Evolutionary conservation across 495 filamentous ascomycete genomes (phyloP).

Genomic region (Physcia stellaris): DNA sequence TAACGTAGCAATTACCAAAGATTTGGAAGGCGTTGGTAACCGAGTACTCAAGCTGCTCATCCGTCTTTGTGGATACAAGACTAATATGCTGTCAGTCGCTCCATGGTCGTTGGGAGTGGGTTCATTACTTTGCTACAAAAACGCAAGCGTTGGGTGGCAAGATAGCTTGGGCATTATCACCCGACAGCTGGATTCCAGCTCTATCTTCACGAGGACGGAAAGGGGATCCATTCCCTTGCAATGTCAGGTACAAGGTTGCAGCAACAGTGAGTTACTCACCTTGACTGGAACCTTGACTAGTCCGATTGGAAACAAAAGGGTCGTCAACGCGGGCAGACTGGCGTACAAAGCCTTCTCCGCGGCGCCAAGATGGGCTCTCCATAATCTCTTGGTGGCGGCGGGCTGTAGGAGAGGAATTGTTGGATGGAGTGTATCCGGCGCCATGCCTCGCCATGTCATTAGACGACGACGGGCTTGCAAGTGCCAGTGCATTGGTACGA

Average conservation of each 20-base stretch:
- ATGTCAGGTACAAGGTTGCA: slow-evolving; percentile 3
- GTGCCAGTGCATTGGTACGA: slow-evolving; percentile 4
- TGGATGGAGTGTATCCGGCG: neutral
- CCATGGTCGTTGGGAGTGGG: neutral
- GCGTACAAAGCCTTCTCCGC: neutral
- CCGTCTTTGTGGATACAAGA: slow-evolving; percentile 26
- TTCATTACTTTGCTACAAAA: slow-evolving; percentile 51
- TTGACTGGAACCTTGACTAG: neutral
- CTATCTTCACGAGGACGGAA: slow-evolving; percentile 14
- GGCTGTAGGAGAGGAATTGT: slow-evolving; percentile 4
- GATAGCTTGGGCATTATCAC: slow-evolving; percentile 42
- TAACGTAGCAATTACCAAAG: slow-evolving; percentile 45
- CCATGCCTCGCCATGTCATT: neutral
- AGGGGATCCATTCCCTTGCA: neutral
- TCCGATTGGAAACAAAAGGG: slow-evolving; percentile 9
- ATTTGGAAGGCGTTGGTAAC: slow-evolving; percentile 35
- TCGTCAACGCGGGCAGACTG: slow-evolving; percentile 7
- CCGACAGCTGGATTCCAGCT: slow-evolving; percentile 14
- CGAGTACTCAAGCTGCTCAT: slow-evolving; percentile 35
- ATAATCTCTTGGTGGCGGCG: slow-evolving; percentile 1
- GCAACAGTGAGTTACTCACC: slow-evolving; percentile 6
- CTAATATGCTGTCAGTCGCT: slow-evolving; percentile 9
- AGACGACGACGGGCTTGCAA: neutral
- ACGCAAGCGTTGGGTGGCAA: slow-evolving; percentile 42
- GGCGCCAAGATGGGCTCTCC: slow-evolving; percentile 8